Conservation (phyloP, 495 filamentous ascomycete genomes). For the Tuber microsphaerosporum region DNA sequence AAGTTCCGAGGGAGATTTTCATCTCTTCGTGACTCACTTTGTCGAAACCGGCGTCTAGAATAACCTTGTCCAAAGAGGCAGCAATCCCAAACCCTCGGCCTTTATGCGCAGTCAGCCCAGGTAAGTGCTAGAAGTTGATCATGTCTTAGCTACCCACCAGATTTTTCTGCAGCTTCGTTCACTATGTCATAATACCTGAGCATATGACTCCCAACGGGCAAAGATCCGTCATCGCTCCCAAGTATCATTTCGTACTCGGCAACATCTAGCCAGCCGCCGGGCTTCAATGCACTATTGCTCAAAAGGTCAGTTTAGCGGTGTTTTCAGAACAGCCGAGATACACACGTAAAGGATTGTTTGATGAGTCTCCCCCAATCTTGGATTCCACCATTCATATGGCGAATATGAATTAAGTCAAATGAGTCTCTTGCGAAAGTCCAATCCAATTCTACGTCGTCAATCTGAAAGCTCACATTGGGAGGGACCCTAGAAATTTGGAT, state of each 20-base stretch:
- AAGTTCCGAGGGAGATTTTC: conserved; percentile 26
- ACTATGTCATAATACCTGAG: conserved; percentile 22
- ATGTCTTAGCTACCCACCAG: conserved; percentile 6
- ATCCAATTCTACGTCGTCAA: conserved; percentile 50
- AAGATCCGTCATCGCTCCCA: conserved; percentile 30
- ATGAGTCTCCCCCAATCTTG: conserved; percentile 30
- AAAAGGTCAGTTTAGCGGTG: neutral
- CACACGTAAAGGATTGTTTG: conserved; percentile 42
- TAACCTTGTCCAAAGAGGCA: neutral
- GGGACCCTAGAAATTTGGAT: conserved; percentile 39
- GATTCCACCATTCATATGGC: conserved; percentile 38
- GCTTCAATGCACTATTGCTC: conserved; percentile 14
- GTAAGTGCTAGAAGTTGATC: conserved; percentile 18
- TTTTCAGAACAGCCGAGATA: neutral
- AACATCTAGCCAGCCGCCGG: conserved; percentile 28
- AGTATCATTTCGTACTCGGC: conserved; percentile 20
- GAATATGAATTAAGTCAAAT: conserved; percentile 46
- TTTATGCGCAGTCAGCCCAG: conserved; percentile 2
- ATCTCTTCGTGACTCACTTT: conserved; percentile 13
- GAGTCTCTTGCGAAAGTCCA: conserved; percentile 47
- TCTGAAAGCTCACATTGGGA: conserved; percentile 48
- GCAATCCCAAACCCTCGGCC: conserved; percentile 18
- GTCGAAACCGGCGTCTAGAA: conserved; percentile 20
- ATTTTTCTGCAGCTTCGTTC: conserved; percentile 24
- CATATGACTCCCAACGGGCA: conserved; percentile 5